Evolutionary conservation across 495 filamentous ascomycete species (phyloP), one percentile per base, ranked within the genome.

Genomic region (Hypoxylon perforatum): DNA sequence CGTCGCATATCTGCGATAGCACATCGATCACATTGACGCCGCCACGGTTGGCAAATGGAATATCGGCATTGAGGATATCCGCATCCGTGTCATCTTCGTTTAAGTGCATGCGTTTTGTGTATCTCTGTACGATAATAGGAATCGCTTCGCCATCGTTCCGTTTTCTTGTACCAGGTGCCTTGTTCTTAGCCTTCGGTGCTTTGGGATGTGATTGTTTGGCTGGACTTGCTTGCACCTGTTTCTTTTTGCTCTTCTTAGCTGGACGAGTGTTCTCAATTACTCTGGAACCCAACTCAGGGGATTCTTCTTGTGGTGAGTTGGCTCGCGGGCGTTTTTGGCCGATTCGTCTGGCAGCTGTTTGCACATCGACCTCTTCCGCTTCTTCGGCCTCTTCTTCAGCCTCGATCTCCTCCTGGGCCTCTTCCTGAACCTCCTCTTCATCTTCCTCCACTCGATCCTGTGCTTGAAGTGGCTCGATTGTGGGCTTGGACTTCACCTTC

Each of bases 11-110:
- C 72, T 91, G 88, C 47, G 84, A 80, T 9, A 92, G 72, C 0
- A 92, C 90, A 49, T 92, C 90, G 15, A 91, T 81, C 1, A 85
- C 78, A 63, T 91, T 92, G 57, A 90, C 88, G 25, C 87, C 89
- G 22, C 81, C 81, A n/a, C 85, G 84, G 61, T 80, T 87, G 10
- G 85, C 68, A 38, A 81, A 82, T 5, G 82, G 78, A 39, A 85
- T 84, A 0, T 81, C 78, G 17, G 73, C 57, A 61, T 76, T 77
- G 52, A 84, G 69, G 10, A 78, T 74, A 49, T 82, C 82, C 19
- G 83, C 81, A 30, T 79, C 78, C 14, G 69, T 75, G 15, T 65
- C 71, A 11, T 54, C 62, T 1, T 68, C 73, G 12, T 69, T 73
- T 7, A 52, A 35, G 17, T 59, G 61, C 35, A 60, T 64, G 1